Evolutionary conservation across 1,284 basidiomycete genomes (phyloP).

Genomic region (Ceratobasidium papillatum): DNA sequence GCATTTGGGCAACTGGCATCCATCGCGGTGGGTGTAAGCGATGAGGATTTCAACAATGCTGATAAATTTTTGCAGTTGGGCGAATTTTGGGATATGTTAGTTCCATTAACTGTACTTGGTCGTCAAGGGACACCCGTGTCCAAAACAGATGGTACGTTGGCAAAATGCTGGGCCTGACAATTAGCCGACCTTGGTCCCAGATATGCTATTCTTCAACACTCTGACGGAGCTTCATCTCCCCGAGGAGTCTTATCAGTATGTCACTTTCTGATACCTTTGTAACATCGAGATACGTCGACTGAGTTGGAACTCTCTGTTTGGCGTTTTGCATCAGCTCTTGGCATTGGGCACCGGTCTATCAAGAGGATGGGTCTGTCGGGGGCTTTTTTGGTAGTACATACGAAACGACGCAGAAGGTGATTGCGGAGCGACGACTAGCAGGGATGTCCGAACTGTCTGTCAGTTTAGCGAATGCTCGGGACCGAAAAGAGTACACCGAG

Average conservation of each 20-base stretch:
- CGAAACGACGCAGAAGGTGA: slow-evolving; percentile 42
- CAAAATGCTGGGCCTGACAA: neutral
- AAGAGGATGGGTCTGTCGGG: slow-evolving; percentile 41
- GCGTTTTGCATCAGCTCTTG: slow-evolving; percentile 4
- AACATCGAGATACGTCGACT: too few species aligned
- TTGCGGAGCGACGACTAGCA: slow-evolving; percentile 39
- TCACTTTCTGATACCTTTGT: neutral
- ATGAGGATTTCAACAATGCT: neutral
- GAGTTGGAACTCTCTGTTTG: neutral
- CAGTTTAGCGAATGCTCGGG: neutral
- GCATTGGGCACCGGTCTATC: slow-evolving; percentile 42
- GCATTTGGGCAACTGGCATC: slow-evolving; percentile 38
- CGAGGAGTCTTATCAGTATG: slow-evolving; percentile 43
- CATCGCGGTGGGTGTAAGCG: slow-evolving; percentile 17
- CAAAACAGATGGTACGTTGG: slow-evolving; percentile 42
- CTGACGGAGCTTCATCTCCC: slow-evolving; percentile 41
- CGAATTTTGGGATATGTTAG: slow-evolving; percentile 41
- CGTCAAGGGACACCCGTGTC: slow-evolving; percentile 33
- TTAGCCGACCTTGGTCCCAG: slow-evolving; percentile 16
- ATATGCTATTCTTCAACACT: slow-evolving; percentile 42
- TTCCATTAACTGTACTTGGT: slow-evolving; percentile 30
- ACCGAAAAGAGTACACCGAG: slow-evolving; percentile 19
- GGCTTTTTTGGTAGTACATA: slow-evolving; percentile 40
- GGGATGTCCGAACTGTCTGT: slow-evolving; percentile 22
- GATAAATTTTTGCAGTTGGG: slow-evolving; percentile 14